Base-by-base conservation (phyloP, 352 stramenopile genomes). In the Thalassiosira ordinaria region DNA sequence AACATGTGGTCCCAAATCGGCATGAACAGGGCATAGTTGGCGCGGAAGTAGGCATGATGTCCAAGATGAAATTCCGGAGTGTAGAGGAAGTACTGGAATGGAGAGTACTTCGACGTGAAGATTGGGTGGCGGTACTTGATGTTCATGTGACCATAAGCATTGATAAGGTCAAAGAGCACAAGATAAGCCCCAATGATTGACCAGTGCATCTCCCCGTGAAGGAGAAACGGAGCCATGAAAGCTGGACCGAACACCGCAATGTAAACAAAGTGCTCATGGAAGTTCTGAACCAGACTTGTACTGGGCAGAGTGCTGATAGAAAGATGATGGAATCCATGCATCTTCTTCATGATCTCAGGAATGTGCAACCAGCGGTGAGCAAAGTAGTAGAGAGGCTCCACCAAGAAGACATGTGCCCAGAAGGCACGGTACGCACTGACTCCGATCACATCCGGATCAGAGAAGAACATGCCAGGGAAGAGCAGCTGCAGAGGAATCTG, bases 261-360 rank as follows among this genome's bases (percentile, higher is more conserved):
- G 72, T 92, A 92, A 0, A 92, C 73, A 59, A 92, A 84, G 66
- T 92, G 87, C 70, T 92, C 87, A 9, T 87, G 41, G 70, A 92
- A 92, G 49, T 89, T 89, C 39, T 92, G 87, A n/a, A 92, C 87
- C 11, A 89, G 75, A 51, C 74, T 82, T 11, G 87, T 92, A 24
- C 79, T 83, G 3, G 87, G 87, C 7, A 88, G 53, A 9, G 84
- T 86, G 22, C 76, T 75, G 44, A 91, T 91, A 11, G 73, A 85
- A 47, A 91, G 69, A 51, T 91, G 84, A 67, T 91, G 84, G 46
- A 91, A 91, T 62, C 84, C 84, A 62, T 91, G 84, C 84, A 91
- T 91, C 5, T 60, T 46, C 59, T 91, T 91, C 84, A 91, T 91
- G 37, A 80, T 78, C 61, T 85, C 76, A 22, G 87, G 81, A 67